These are phyloP conservation scores for Rehmannia glutinosa DNA, from an alignment of 257 asterid species.

Conservation along the genomic window DNA sequence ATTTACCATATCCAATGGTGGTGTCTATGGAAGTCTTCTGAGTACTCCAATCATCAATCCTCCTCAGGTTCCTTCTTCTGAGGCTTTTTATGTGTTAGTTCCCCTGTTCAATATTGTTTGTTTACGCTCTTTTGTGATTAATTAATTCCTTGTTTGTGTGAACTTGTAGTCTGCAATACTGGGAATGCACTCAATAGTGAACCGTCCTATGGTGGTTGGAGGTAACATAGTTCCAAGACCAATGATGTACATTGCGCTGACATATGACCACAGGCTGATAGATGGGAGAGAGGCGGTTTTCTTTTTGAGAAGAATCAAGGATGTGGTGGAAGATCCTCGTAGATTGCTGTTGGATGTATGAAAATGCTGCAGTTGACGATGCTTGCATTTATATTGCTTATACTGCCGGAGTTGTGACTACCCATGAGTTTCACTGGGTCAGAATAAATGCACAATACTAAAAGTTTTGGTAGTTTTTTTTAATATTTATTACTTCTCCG, in stretches of 20 bases:
- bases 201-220: constrained; percentile 96
- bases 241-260: constrained; percentile 96
- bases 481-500: constrained; percentile 3
- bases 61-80: constrained; percentile 67
- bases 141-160: background rate
- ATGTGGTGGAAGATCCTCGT: constrained; percentile 97
- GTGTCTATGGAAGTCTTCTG: constrained; percentile 94
- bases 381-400: background rate
- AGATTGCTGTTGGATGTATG: constrained; percentile 83
- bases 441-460: constrained; percentile 35
- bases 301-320: constrained; percentile 89
- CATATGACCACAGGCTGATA: constrained; percentile 94
- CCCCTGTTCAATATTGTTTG: background rate
- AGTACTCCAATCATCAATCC: constrained; percentile 99
- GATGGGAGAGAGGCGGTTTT: constrained; percentile 98
- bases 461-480: constrained; percentile 38
- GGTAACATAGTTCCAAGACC: constrained; percentile 84
- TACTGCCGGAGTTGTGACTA: constrained; percentile 9
- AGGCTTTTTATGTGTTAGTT: background rate
- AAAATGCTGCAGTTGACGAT: constrained; percentile 10
- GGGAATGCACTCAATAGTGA: constrained; percentile 97
- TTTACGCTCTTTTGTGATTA: background rate
- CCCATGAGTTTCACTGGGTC: constrained; percentile 16
- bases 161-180: constrained; percentile 82
- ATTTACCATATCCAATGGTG: constrained; percentile 95